Percentiles rank a stretch among this genome's conserved stretches.
Evolutionary conservation across 441 rosid genomes (phyloP).

Genomic region (Viola pubescens): DNA sequence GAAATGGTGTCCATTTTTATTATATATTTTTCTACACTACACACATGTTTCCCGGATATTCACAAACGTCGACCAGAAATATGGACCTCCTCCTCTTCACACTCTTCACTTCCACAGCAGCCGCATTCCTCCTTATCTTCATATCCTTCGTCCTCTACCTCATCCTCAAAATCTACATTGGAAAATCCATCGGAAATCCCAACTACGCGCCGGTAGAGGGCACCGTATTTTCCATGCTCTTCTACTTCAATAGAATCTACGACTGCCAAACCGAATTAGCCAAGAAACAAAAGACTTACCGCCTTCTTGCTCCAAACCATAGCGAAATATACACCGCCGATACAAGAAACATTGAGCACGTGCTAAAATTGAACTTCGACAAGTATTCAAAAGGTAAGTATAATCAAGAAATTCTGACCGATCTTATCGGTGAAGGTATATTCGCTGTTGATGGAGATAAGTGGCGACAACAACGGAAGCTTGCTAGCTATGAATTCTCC

Average conservation of each 20-base stretch:
- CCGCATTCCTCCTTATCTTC: constrained; percentile 18
- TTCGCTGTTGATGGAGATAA: constrained; percentile 64
- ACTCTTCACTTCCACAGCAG: constrained; percentile 18
- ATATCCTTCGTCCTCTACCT: constrained; percentile 12
- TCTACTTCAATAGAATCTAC: constrained; percentile 40
- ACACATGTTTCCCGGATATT: background rate
- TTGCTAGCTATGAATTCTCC: constrained; percentile 69
- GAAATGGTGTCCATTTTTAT: background rate
- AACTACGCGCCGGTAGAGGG: constrained; percentile 51
- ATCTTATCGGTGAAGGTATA: constrained; percentile 68
- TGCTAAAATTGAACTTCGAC: constrained; percentile 45
- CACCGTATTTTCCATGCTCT: constrained; percentile 37
- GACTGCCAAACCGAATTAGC: constrained; percentile 48
- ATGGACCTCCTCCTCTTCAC: constrained; percentile 20
- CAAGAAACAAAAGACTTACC: constrained; percentile 33
- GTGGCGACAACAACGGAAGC: constrained; percentile 81
- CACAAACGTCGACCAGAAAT: constrained; percentile 11
- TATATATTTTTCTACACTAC: background rate
- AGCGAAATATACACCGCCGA: constrained; percentile 55
- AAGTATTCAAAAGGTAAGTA: constrained; percentile 39
- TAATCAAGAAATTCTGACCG: constrained; percentile 22
- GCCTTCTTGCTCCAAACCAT: constrained; percentile 36
- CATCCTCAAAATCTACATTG: constrained; percentile 29
- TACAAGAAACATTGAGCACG: constrained; percentile 51
- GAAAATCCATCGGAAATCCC: constrained; percentile 38